Evolutionary conservation across 2,329 filamentous ascomycete genomes (phyloP), one percentile per base, ranked within the genome.

Genomic region (Colletotrichum sp.): DNA sequence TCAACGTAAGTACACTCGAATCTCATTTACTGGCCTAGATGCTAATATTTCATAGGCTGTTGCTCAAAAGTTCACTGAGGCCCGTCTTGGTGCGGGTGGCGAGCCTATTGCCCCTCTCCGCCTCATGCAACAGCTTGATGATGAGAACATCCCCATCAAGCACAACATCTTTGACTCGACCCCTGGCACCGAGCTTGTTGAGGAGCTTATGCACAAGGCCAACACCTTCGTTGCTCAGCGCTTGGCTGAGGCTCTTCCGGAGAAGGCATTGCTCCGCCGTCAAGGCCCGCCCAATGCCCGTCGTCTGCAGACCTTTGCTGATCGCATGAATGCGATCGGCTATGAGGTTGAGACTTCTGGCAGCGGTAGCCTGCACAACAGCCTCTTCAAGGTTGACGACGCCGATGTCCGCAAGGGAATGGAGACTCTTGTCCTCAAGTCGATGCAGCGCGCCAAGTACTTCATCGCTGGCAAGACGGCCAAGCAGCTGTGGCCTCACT

Each of bases 141-240:
- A 99, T 80, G 97, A 99, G 89, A 99, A 99, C 84, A 95, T 98
- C 69, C 97, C 96, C 4, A 96, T 99, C 55, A 96, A 98, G 87
- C 92, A 95, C 84, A 99, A 99, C 87, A 95, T 99, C 78, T 99
- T 99, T 82, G 94, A 98, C 84, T 96, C 95, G 34, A 95, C 95
- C 15, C 90, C 94, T 12, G 95, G 96, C 4, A 95, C 98, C 78
- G 96, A 99, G 86, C 92, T 99, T 78, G 95, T 98, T 60, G 97
- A 99, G 85, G 97, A 99, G 87, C 89, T 99, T 69, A 94, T 95
- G 87, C 95, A 98, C 89, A 98, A 98, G 88, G 95, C 95, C 75
- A 99, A 99, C 84, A 91, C 92, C 64, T 94, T 95, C 82, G 94
- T 99, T 77, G 97, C 96, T 18, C 94, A 97, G 86, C 96, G 95